phyloP scores from a whole-genome alignment of 257 asterid genomes.

The Thymus quinquecostatus region DNA sequence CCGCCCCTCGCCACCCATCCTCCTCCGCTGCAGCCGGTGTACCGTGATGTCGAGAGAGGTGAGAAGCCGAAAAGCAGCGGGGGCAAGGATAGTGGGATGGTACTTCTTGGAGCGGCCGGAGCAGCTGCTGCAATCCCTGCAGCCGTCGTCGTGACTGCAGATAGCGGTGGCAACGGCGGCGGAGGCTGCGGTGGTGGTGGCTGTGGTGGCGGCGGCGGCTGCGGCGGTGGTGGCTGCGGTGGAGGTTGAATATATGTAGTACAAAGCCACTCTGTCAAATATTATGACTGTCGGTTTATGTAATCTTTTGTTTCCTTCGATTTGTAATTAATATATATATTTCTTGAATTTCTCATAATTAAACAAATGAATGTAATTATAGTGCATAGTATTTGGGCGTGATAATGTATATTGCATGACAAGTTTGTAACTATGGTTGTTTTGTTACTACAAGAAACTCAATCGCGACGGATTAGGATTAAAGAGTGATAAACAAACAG shows the following conservation, averaged over 20 bases:
- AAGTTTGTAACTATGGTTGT: too few relatives aligned
- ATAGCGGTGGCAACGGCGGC: background rate
- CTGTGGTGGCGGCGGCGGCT: background rate
- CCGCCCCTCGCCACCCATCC: background rate
- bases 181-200: constrained; percentile 7
- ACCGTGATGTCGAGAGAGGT: constrained; percentile 36
- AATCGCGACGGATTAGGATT: too few relatives aligned
- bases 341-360: too few relatives aligned
- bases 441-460: too few relatives aligned
- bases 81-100: constrained; percentile 39
- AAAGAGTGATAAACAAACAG: too few relatives aligned
- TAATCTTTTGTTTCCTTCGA: too few relatives aligned
- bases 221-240: background rate
- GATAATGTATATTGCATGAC: too few relatives aligned
- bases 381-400: too few relatives aligned
- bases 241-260: constrained; percentile 1
- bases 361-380: too few relatives aligned
- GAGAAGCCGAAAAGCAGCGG: constrained; percentile 16
- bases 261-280: too few relatives aligned
- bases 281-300: too few relatives aligned
- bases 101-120: constrained; percentile 39
- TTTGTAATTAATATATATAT: too few relatives aligned
- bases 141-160: background rate
- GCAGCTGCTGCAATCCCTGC: constrained; percentile 36
- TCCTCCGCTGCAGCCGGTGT: constrained; percentile 13